A percentile compares a stretch with the other conserved stretches of the same genome.
Evolutionary conservation across 345 rosid genomes (phyloP).

Genomic region (Sonneratia alba): DNA sequence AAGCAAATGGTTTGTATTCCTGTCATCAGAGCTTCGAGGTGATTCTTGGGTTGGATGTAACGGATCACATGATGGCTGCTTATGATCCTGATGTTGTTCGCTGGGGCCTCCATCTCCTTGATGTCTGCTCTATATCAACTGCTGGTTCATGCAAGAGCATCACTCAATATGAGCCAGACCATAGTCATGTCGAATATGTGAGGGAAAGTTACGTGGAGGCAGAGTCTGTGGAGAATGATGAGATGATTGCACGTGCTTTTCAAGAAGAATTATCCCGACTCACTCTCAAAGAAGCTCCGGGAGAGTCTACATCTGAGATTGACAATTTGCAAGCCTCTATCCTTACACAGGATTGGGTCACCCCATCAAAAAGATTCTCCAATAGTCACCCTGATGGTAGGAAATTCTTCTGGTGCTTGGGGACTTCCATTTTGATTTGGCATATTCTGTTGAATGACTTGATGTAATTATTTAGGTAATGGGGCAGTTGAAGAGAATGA

Average conservation of each 20-base stretch:
- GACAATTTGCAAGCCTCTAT: slow-evolving; percentile 28
- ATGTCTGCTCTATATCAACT: slow-evolving; percentile 46
- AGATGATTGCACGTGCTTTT: slow-evolving; percentile 56
- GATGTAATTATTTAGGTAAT: slow-evolving; percentile 1
- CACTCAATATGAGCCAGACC: slow-evolving; percentile 37
- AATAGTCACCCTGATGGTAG: slow-evolving; percentile 15
- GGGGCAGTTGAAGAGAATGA: slow-evolving; percentile 22
- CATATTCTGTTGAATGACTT: not conserved
- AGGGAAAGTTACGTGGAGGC: slow-evolving; percentile 43
- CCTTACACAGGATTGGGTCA: slow-evolving; percentile 57
- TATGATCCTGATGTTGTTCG: slow-evolving; percentile 59
- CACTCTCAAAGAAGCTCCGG: slow-evolving; percentile 47
- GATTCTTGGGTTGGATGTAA: not conserved
- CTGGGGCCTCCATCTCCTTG: slow-evolving; percentile 69
- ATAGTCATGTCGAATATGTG: slow-evolving; percentile 37
- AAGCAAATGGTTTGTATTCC: not conserved
- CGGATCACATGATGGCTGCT: slow-evolving; percentile 20
- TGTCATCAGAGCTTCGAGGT: not conserved
- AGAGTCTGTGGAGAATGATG: slow-evolving; percentile 57
- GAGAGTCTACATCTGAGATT: slow-evolving; percentile 13
- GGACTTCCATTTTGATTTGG: not conserved
- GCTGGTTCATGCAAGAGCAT: slow-evolving; percentile 40
- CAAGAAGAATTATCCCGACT: slow-evolving; percentile 70
- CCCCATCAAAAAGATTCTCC: slow-evolving; percentile 18
- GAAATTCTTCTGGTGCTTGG: slow-evolving; percentile 10